Percentiles rank a stretch among this genome's conserved stretches.
These are phyloP conservation scores for Boletus pseudopeckii DNA, from an alignment of 768 basidiomycete genomes.

Conservation along the genomic window DNA sequence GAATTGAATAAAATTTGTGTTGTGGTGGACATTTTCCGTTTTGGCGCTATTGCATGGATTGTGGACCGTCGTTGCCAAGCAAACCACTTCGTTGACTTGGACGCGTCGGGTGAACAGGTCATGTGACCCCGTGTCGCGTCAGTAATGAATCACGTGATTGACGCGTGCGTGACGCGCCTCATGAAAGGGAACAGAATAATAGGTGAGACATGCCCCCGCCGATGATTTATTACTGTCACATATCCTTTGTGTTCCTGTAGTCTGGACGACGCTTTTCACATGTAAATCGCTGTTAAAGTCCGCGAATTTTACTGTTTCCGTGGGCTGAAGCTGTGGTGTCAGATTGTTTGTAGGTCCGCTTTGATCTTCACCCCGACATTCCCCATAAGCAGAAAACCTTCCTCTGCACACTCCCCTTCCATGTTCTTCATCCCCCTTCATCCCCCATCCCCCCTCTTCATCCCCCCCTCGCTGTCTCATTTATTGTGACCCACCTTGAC, in stretches of 20 bases:
- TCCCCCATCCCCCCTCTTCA: background rate
- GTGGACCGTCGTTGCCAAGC: background rate
- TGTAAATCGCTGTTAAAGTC: background rate
- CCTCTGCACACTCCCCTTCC: background rate
- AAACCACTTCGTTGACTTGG: constrained; percentile 15
- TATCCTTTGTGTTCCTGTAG: background rate
- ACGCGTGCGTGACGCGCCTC: constrained; percentile 1
- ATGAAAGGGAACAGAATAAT: constrained; percentile 7
- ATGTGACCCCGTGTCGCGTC: constrained; percentile 17
- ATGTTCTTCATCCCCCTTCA: background rate
- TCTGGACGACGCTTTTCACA: background rate
- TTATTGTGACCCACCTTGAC: background rate
- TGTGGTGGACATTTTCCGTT: constrained; percentile 54
- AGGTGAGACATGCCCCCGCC: constrained; percentile 12
- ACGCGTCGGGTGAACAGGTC: constrained; percentile 6
- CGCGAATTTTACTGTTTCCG: background rate
- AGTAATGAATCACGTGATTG: constrained; percentile 11
- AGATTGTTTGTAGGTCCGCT: constrained; percentile 10
- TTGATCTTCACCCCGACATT: constrained; percentile 9
- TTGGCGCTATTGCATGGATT: constrained; percentile 5
- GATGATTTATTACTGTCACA: background rate
- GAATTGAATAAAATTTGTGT: constrained; percentile 83
- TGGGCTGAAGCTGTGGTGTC: background rate
- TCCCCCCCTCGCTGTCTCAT: background rate
- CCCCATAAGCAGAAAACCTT: constrained; percentile 14